phyloP scores from a whole-genome alignment of 768 basidiomycete species.

The Floccularia luteovirens region DNA sequence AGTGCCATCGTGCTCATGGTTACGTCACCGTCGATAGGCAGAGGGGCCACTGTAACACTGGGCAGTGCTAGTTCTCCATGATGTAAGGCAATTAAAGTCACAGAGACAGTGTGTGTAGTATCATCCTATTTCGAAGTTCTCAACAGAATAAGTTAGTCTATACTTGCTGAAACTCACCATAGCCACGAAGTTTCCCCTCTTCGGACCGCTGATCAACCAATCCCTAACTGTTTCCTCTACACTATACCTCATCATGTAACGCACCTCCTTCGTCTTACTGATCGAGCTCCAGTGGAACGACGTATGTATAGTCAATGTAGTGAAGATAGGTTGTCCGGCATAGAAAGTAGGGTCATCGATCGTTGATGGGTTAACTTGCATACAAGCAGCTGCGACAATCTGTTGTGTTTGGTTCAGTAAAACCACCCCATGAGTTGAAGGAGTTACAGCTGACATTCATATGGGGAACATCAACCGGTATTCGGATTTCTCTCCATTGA shows the following conservation, averaged over 20 bases:
- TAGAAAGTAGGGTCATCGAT: constrained; percentile 38
- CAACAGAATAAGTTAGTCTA: no score
- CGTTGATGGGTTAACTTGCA: constrained; percentile 35
- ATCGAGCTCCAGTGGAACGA: constrained; percentile 72
- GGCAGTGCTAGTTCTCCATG: constrained; percentile 79
- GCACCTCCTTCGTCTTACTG: constrained; percentile 26
- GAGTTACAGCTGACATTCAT: constrained; percentile 54
- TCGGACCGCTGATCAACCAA: constrained; percentile 87
- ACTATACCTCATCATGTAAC: constrained; percentile 67
- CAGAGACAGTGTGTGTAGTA: constrained; percentile 44
- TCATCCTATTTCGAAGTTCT: constrained; percentile 49
- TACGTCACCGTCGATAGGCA: constrained; percentile 42
- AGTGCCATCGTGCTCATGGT: constrained; percentile 53
- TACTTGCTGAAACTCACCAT: constrained; percentile 31
- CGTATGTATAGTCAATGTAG: constrained; percentile 56
- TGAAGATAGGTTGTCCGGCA: constrained; percentile 83
- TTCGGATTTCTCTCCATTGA: constrained; percentile 68
- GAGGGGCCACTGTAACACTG: constrained; percentile 55
- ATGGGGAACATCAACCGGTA: constrained; percentile 80
- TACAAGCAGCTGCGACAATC: constrained; percentile 59
- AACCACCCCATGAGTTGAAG: constrained; percentile 4
- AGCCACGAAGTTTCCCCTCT: constrained; percentile 77
- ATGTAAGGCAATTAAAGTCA: constrained; percentile 83
- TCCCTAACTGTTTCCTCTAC: constrained; percentile 74
- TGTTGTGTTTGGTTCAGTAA: constrained; percentile 16